Evolutionary conservation across 2,329 filamentous ascomycete genomes (phyloP), one percentile per base, ranked within the genome.

Genomic region (Exophiala xenobiotica): DNA sequence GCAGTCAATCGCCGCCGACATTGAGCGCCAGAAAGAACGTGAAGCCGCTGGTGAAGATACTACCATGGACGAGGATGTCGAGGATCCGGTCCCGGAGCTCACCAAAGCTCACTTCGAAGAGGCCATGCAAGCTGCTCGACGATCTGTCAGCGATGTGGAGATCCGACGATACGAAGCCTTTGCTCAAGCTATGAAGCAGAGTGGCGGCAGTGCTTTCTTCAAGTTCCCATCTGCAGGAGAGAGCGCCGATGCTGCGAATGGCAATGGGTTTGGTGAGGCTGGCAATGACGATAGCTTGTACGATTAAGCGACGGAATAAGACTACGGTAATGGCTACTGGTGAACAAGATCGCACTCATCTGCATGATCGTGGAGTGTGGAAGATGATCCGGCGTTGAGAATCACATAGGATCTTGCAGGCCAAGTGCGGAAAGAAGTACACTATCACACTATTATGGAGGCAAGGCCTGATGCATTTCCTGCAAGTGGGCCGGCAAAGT

Each of bases 161-260:
- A 95, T 99, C 65, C 88, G 93, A 67, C 87, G 92, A 56, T 99
- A 99, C 76, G 93, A 99, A 80, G 92, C 93, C 3, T 99, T 99
- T 66, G 88, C 92, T 33, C 92, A 97, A 77, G 92, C 92, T 71
- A 95, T 99, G 90, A 99, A 99, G 88, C 96, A 95, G 70, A 85
- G 89, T 54, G 91, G 90, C 45, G 91, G 91, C 31, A 92, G 91
- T 66, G 90, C 89, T 64, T 96, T 93, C 82, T 99, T 99, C 88
- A 91, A 95, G 74, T 99, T 99, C 85, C 92, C 88, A 24, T 74
- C 64, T 70, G 76, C 72, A 63, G 80, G 74, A 69, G 81, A 75
- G 74, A 73, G 70, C 59, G 75, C 71, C 59, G 73, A 69, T 58
- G 69, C 64, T 64, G 74, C 68, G 46, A 72, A 74, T 59, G 75